Evolutionary conservation across 2,329 filamentous ascomycete species (phyloP).

Genomic region (Decorospora gaudefroyi): DNA sequence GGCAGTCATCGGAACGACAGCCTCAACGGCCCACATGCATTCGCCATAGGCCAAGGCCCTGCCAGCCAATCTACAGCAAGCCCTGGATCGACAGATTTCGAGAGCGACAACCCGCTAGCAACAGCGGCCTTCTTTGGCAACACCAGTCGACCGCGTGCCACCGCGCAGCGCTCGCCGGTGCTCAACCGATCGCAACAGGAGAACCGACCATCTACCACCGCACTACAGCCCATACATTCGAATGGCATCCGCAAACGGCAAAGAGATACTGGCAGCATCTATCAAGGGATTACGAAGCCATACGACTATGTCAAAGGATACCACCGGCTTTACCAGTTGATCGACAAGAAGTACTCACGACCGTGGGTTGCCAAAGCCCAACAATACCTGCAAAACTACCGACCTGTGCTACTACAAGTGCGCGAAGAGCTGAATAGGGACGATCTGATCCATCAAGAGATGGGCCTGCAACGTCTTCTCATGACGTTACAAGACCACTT

Average conservation of each 20-base stretch:
- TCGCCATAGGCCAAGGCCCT: constrained; percentile 64
- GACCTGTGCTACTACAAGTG: constrained; percentile 90
- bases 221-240: constrained; percentile 39
- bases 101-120: constrained; percentile 49
- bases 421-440: constrained; percentile 85
- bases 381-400: constrained; percentile 83
- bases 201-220: constrained; percentile 32
- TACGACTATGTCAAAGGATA: constrained; percentile 91
- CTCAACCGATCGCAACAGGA: constrained; percentile 35
- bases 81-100: constrained; percentile 58
- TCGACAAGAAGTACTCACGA: constrained; percentile 76
- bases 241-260: constrained; percentile 55
- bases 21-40: constrained; percentile 57
- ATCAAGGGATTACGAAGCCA: constrained; percentile 85
- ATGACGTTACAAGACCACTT: constrained; percentile 94
- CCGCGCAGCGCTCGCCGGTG: constrained; percentile 37
- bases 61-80: constrained; percentile 62
- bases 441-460: constrained; percentile 96
- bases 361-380: constrained; percentile 81
- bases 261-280: constrained; percentile 80
- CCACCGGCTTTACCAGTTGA: constrained; percentile 80
- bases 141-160: constrained; percentile 37
- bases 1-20: constrained; percentile 40
- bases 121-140: constrained; percentile 44
- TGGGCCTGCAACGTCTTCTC: constrained; percentile 89